Percentiles rank a stretch among this genome's conserved stretches.
These are phyloP conservation scores for Zizania palustris DNA, from an alignment of 202 grass and related monocot genomes.

Conservation along the genomic window DNA sequence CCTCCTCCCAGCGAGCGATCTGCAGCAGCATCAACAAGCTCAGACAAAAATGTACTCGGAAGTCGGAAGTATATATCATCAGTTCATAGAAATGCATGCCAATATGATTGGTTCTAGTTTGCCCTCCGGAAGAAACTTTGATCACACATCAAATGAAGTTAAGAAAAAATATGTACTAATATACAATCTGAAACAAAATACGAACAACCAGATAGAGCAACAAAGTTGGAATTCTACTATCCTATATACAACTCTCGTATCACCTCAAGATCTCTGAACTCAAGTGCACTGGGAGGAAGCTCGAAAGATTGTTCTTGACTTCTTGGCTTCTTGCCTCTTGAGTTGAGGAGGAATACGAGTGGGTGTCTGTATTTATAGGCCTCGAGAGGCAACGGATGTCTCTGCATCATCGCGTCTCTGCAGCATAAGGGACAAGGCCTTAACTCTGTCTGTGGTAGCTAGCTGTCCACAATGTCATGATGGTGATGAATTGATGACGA, in stretches of 20 bases:
- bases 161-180: too few relatives aligned
- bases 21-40: background rate
- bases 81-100: background rate
- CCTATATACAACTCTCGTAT: background rate
- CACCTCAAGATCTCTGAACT: background rate
- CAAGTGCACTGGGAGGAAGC: background rate
- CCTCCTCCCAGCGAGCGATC: background rate
- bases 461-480: conserved; percentile 27
- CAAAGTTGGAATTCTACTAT: too few relatives aligned
- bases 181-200: too few relatives aligned
- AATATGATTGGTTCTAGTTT: too few relatives aligned
- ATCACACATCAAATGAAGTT: too few relatives aligned
- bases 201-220: too few relatives aligned
- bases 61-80: background rate
- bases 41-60: background rate
- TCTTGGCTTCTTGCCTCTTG: background rate
- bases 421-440: too few relatives aligned
- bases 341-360: background rate
- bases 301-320: background rate
- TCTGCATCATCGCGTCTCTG: too few relatives aligned
- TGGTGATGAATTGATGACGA: conserved; percentile 52
- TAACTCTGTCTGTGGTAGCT: background rate
- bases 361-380: conserved; percentile 26
- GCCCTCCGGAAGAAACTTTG: too few relatives aligned
- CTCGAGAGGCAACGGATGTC: background rate